Evolutionary conservation across 306 rosid genomes (phyloP), one percentile per base, ranked within the genome.

Genomic region (Elaeagnus macrophylla): DNA sequence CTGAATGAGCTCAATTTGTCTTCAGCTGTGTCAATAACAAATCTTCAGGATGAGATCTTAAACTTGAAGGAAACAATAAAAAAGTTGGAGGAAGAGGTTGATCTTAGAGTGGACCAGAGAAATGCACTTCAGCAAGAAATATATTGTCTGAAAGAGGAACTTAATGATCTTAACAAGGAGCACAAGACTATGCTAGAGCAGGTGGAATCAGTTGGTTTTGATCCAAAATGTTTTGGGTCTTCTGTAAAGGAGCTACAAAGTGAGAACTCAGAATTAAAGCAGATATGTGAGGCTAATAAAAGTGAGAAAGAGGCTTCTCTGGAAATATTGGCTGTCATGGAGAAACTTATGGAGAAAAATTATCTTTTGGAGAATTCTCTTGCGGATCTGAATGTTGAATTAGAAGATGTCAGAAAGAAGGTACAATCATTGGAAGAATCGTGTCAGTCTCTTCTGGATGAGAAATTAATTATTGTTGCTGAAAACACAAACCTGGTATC

Each of bases 41-140:
- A 68, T 66, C 65, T 93, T 72, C 94, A 93, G 73, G 89, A 79
- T 58, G 96, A 93, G 74, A 76, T 84, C 49, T 65, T 74, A 57
- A 81, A 61, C 59, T 67, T 84, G 75, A 82, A 78, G 75, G 85
- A 77, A 80, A 80, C 78, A 47, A 77, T 87, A 53, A 71, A 60
- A 77, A 84, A 79, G 60, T 84, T 87, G 15, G 96, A 93, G 64
- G 95, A 71, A 49, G 89, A 79, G 67, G 85, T 93, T 69, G 94
- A 72, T 66, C 73, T 87, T 61, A 78, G 86, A 67, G 80, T 84
- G 35, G 75, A 79, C 76, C 77, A 93, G 79, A 84, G 96, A 69
- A 84, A 93, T 51, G 88, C 89, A 64, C 94, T 87, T 71, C 96
- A 84, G 83, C 94, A 81, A 76, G 96, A 91, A 75, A 84, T 87